phyloP scores from a whole-genome alignment of 2,329 filamentous ascomycete genomes.

The Fusarium sublunatum region DNA sequence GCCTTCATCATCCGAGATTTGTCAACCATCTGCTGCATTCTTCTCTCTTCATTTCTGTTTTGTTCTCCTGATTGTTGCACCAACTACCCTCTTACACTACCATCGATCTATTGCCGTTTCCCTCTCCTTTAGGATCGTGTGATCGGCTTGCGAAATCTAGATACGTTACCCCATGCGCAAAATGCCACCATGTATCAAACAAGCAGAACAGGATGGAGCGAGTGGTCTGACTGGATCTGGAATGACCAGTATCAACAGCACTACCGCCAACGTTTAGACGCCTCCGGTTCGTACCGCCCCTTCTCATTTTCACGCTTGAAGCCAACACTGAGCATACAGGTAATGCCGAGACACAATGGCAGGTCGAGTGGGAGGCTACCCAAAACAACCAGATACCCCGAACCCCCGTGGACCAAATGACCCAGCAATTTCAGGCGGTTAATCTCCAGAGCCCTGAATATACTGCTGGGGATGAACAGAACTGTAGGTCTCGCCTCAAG shows the following conservation, averaged over 20 bases:
- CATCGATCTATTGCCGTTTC: not conserved
- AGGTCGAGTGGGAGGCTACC: conserved; percentile 26
- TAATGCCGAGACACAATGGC: conserved; percentile 43
- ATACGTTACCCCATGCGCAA: conserved; percentile 36
- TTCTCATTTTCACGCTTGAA: not conserved
- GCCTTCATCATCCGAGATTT: not conserved
- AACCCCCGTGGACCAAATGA: conserved; percentile 41
- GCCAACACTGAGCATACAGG: conserved; percentile 38
- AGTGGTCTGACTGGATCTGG: conserved; percentile 48
- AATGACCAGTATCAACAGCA: conserved; percentile 41
- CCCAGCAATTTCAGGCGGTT: conserved; percentile 36
- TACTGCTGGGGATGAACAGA: conserved; percentile 26
- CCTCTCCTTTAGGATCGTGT: not conserved
- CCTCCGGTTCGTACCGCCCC: conserved; percentile 42
- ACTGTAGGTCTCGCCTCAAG: conserved; percentile 34
- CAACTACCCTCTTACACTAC: not conserved
- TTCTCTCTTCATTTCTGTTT: not conserved
- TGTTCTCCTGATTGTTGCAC: conserved; percentile 1
- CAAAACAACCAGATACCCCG: conserved; percentile 41
- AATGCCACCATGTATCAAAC: conserved; percentile 47
- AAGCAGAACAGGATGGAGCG: conserved; percentile 37
- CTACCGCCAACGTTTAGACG: conserved; percentile 47
- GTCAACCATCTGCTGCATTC: not conserved
- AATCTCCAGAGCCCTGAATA: conserved; percentile 37
- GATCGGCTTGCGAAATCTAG: conserved; percentile 16